Conservation (phyloP, 2,329 filamentous ascomycete species). For the Akanthomyces muscarius region DNA sequence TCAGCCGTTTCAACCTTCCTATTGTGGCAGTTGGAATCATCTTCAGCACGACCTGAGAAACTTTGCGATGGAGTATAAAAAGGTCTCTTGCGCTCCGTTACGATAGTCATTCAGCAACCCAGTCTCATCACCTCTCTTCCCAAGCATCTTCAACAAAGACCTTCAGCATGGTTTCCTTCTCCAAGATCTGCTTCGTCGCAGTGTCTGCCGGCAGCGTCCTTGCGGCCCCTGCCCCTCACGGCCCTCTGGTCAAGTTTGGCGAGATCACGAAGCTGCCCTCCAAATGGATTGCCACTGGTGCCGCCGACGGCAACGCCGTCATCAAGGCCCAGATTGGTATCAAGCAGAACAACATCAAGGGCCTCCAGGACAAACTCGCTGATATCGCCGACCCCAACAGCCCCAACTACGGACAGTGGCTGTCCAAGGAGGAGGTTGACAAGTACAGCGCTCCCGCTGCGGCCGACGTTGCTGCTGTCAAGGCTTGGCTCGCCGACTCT, state of each 20-base stretch:
- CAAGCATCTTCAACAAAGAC: not conserved
- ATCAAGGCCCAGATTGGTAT: conserved; percentile 18
- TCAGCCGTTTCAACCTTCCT: not conserved
- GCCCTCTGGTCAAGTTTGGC: conserved; percentile 14
- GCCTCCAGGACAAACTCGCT: conserved; percentile 24
- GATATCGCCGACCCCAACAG: conserved; percentile 26
- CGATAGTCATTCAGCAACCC: not conserved
- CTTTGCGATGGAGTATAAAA: not conserved
- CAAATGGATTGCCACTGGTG: conserved; percentile 5
- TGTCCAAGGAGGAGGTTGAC: conserved; percentile 24
- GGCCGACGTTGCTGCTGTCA: conserved; percentile 22
- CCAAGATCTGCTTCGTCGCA: conserved; percentile 16
- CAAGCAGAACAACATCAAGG: conserved; percentile 23
- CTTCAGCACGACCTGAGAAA: not conserved
- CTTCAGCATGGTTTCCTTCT: conserved; percentile 16
- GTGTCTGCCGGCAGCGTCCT: conserved; percentile 4
- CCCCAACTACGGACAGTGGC: conserved; percentile 26
- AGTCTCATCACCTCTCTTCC: not conserved
- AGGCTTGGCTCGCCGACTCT: conserved; percentile 22
- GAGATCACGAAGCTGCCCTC: conserved; percentile 9
- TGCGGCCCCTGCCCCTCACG: conserved; percentile 9
- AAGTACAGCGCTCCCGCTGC: conserved; percentile 24
- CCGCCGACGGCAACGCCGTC: conserved; percentile 2
- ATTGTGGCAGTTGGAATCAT: not conserved
- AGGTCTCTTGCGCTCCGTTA: not conserved